Evolutionary conservation across 2,329 filamentous ascomycete species (phyloP), one percentile per base, ranked within the genome.

Genomic region (Cladosporium sp.): DNA sequence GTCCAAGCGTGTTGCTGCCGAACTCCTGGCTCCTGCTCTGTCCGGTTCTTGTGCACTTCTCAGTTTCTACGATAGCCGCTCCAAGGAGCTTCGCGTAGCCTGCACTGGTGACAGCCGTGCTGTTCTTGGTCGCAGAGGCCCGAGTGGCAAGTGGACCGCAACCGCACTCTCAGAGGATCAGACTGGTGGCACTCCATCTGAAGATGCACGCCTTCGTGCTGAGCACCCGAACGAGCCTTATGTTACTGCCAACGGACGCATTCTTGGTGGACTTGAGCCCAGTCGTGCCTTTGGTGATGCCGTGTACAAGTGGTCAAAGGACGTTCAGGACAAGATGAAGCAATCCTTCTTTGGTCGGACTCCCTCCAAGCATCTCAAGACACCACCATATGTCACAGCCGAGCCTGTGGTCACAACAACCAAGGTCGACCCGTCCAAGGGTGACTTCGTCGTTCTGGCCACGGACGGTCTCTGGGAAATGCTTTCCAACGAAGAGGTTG

Each of bases 391-490:
- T 68, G 94, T 99, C 39, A 99, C 94, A 3, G 94, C 94, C 1
- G 95, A 99, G 74, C 94, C 94, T 2, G 82, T 97, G 20, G 84
- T 99, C 54, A 97, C 93, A 0, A 96, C 91, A 1, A 97, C 93
- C 45, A 88, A 94, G 72, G 87, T 99, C 53, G 82, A 93, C 65
- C 94, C 94, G 1, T 84, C 90, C 55, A 90, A 90, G 61, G 92
- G 93, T 45, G 94, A 99, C 71, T 99, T 99, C 67, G 80, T 99
- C 12, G 93, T 99, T 61, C 87, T 99, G 80, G 94, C 94, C 20
- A 97, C 94, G 0, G 94, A 99, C 70, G 94, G 94, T 3, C 81
- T 99, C 0, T 99, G 94, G 94, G 94, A 99, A 75, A 97, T 97
- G 94, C 81, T 99, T 61, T 97, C 91, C 48, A 99, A 97, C 68